A percentile compares a stretch with the other conserved stretches of the same genome.
Evolutionary conservation across 163 green algal genomes (phyloP).

Genomic region (Scenedesmus sp.): DNA sequence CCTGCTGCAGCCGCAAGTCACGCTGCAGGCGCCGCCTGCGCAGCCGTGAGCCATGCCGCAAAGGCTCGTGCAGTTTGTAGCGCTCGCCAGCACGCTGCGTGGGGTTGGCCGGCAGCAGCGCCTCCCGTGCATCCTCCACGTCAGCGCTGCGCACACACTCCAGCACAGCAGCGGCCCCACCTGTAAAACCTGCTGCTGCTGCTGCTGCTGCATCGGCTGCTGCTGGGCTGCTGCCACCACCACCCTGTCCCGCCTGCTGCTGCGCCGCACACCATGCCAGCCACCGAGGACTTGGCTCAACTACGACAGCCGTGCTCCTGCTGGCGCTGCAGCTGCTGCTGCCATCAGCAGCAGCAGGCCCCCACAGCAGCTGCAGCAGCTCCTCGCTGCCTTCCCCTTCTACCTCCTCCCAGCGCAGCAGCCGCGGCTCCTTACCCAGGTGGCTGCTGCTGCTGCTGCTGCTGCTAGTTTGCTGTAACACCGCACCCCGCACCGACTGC

Average conservation of each 20-base stretch:
- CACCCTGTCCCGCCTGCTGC: not conserved
- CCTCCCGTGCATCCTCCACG: constrained; percentile 21
- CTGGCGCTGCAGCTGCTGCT: not conserved
- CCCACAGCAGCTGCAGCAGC: constrained; percentile 43
- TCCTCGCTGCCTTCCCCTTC: constrained; percentile 22
- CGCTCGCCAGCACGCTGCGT: constrained; percentile 28
- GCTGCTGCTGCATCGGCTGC: not conserved
- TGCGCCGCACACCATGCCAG: constrained; percentile 8
- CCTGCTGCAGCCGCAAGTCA: not conserved
- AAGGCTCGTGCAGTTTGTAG: constrained; percentile 2
- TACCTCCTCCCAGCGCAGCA: constrained; percentile 27
- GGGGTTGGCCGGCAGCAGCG: constrained; percentile 18
- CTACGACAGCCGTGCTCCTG: not conserved
- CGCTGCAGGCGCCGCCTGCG: not conserved
- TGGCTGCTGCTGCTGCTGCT: constrained; percentile 15
- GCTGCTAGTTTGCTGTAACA: not conserved
- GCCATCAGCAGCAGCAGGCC: not conserved
- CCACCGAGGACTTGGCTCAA: constrained; percentile 11
- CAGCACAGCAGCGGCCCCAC: not conserved
- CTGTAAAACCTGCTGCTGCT: not conserved
- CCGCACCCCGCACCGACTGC: too few relatives aligned
- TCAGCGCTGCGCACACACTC: not conserved
- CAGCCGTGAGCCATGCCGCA: not conserved
- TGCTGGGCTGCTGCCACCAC: not conserved
- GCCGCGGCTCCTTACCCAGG: not conserved